Percentiles rank a stretch among this genome's conserved stretches.
phyloP scores from a whole-genome alignment of 306 rosid genomes.

The Prunus salicina region DNA sequence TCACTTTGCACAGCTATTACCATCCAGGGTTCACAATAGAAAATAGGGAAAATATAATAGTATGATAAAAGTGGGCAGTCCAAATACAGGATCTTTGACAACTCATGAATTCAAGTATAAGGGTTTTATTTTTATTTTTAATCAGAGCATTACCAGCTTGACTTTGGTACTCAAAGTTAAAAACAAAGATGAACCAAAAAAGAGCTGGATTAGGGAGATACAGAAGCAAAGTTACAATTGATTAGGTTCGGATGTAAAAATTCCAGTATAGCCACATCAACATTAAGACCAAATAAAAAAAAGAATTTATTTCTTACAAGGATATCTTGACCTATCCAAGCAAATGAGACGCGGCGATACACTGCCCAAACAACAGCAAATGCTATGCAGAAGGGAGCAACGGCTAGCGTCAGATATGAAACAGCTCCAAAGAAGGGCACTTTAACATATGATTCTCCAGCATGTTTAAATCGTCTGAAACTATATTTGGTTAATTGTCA shows the following conservation, averaged over 20 bases:
- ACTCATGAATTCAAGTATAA: not conserved
- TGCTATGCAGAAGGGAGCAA: conserved; percentile 85
- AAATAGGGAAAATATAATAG: not conserved
- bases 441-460: conserved; percentile 71
- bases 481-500: conserved; percentile 51
- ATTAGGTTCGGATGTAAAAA: not conserved
- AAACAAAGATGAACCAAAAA: not conserved
- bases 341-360: conserved; percentile 48
- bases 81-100: not conserved
- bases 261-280: not conserved
- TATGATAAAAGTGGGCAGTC: not conserved
- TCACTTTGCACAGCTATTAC: not conserved
- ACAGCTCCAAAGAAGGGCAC: conserved; percentile 89
- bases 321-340: conserved; percentile 99
- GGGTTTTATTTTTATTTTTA: not conserved
- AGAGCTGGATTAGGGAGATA: not conserved
- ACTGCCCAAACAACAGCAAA: conserved; percentile 91
- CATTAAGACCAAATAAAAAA: conserved; percentile 8
- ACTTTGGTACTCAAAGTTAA: not conserved
- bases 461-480: conserved; percentile 89
- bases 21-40: not conserved
- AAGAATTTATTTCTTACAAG: conserved; percentile 59
- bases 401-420: conserved; percentile 80
- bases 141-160: not conserved
- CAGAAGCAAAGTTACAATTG: not conserved